Base-by-base conservation (phyloP, 2,329 filamentous ascomycete genomes). In the Neocucurbitaria cava region DNA sequence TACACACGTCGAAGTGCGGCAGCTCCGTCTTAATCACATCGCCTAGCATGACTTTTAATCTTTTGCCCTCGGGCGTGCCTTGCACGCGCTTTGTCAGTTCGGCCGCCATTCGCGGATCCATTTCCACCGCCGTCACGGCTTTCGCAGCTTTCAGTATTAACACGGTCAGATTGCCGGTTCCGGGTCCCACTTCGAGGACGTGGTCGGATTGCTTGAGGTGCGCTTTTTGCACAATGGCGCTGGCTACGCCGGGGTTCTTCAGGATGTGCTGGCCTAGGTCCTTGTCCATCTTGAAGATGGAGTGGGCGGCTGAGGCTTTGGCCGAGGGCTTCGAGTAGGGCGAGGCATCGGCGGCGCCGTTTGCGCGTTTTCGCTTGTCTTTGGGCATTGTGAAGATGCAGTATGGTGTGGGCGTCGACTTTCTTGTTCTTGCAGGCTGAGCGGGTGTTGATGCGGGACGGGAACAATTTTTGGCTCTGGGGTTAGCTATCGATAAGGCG, bases 241-340 rank as follows among this genome's bases (percentile, higher is more conserved):
- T 87, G 4, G 90, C 89, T 44, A 96, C 89, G 69, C 90, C 90
- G 1, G 91, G 91, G 76, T 96, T 96, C 76, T 96, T 97, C 62
- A 98, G 84, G 20, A 99, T 95, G 76, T 98, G 92, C 73, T 90
- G 87, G 67, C 94, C 92, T 63, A 95, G 86, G 75, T 94, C 86
- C 66, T 90, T 95, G 82, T 96, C 96, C 87, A 97, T 96, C 76
- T 96, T 96, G 86, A 98, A 98, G 77, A 97, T 91, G 68, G 91
- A 93, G 80, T 96, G 92, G 38, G 81, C 81, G 5, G 80, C 78
- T 35, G 77, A 76, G 20, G 80, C 70, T 73, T 85, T 85, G 47
- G 70, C 61, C 3, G 77, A 73, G 3, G 78, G 73, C 44, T 78
- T 78, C 2, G 77, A 68, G 53, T 82, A 82, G 0, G 80, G 80